These are phyloP conservation scores for Drechslerella coelobrocha DNA, from an alignment of 2,329 filamentous ascomycete species.

Conservation along the genomic window DNA sequence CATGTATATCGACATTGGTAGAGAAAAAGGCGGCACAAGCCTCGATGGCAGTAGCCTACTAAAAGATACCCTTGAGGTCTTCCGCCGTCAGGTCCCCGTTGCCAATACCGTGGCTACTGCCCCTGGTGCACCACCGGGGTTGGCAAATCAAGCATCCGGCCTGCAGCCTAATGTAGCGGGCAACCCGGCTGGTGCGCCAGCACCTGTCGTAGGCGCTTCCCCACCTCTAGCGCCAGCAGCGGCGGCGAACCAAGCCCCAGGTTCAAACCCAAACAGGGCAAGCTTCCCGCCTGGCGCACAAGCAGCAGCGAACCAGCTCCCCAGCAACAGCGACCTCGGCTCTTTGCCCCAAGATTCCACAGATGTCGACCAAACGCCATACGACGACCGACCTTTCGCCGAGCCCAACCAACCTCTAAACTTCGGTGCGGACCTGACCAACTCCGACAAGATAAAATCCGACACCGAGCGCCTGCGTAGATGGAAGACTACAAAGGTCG, in stretches of 20 bases:
- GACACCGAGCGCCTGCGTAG: neutral
- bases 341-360: neutral
- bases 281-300: neutral
- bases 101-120: too few species aligned
- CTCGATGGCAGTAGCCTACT: neutral
- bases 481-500: slow-evolving; percentile 2
- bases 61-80: too few species aligned
- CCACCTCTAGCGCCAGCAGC: neutral
- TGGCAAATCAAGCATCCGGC: too few species aligned
- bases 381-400: slow-evolving; percentile 5
- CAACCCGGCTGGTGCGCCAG: neutral
- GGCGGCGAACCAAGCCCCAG: neutral
- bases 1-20: neutral
- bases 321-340: neutral
- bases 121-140: too few species aligned
- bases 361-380: slow-evolving; percentile 26
- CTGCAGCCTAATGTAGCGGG: too few species aligned
- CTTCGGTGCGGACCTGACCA: neutral
- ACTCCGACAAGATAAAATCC: slow-evolving; percentile 4
- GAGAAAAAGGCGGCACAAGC: neutral
- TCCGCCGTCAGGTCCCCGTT: neutral
- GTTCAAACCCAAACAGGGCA: neutral
- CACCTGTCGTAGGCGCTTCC: neutral
- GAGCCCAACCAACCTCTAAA: slow-evolving; percentile 15
- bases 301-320: slow-evolving; percentile 12